phyloP scores from a whole-genome alignment of 495 filamentous ascomycete species.

The Baudoinia panamericana region DNA sequence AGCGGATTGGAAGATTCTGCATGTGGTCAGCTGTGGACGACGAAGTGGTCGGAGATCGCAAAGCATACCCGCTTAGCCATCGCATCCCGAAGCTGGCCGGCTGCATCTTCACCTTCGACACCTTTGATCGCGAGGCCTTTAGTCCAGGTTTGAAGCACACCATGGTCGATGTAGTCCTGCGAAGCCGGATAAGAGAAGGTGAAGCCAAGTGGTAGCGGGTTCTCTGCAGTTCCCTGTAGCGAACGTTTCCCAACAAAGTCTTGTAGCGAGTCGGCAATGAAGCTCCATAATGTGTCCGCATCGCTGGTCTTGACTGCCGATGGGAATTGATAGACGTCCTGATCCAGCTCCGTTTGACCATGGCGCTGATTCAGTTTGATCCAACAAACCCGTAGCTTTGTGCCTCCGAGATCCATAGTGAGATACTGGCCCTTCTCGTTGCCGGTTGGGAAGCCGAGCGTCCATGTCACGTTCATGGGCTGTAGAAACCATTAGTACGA shows the following conservation, averaged over 20 bases:
- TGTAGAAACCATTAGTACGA: background rate
- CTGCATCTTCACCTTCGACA: constrained; percentile 14
- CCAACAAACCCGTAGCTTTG: constrained; percentile 62
- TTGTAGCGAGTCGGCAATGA: constrained; percentile 2
- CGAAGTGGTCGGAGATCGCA: background rate
- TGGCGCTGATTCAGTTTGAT: constrained; percentile 4
- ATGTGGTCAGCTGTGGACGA: background rate
- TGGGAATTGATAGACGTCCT: constrained; percentile 5
- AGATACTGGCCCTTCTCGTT: constrained; percentile 56
- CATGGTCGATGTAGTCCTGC: constrained; percentile 17
- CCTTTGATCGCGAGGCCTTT: constrained; percentile 15
- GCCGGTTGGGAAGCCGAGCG: constrained; percentile 39
- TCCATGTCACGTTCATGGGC: constrained; percentile 14
- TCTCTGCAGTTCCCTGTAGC: background rate
- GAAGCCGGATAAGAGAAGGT: constrained; percentile 14
- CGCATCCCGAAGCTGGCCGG: constrained; percentile 8
- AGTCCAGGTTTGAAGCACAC: constrained; percentile 15
- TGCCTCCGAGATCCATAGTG: constrained; percentile 71
- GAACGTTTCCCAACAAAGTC: constrained; percentile 4
- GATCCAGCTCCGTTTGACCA: constrained; percentile 3
- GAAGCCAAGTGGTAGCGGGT: constrained; percentile 14
- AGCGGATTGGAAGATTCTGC: constrained; percentile 10
- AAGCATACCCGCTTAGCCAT: constrained; percentile 10
- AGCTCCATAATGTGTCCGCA: constrained; percentile 8
- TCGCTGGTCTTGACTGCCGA: constrained; percentile 9